Base-by-base conservation (phyloP, 345 rosid species). In the Camelina laxa region DNA sequence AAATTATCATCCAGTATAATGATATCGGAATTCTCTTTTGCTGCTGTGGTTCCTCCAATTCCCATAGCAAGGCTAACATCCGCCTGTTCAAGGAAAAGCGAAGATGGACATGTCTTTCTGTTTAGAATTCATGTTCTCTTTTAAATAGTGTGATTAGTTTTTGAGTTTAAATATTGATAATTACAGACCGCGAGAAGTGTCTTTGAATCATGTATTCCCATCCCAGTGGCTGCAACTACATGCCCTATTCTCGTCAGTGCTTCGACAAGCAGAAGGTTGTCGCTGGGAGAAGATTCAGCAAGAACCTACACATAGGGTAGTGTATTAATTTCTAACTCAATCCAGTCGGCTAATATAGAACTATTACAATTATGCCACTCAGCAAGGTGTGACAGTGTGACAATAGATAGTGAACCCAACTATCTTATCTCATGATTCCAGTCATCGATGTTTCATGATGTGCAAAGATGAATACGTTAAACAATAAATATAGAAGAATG, bases 191-290 rank as follows among this genome's bases (percentile, higher is more conserved):
- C 91, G 36, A 56, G 85, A 65, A 93, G 87, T 47, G 87, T 90
- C 66, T 89, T 85, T 72, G 92, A 86, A 77, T 91, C 98, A 82
- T 91, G 92, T 54, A 94, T 91, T 36, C 93, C 98, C 82, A 89
- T 96, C 74, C 98, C 97, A 41, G 97, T 89, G 65, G 89, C 96
- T 63, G 98, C 98, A 60, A 93, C 97, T 65, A 88, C 87, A 71
- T 88, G 82, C 47, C 96, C 97, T 47, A 65, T 77, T 67, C 76
- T 84, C 55, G 87, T 88, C 33, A 93, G 82, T 14, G 97, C 87
- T 84, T 91, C 82, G 62, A 91, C 96, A 65, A 93, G 81, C 73
- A 89, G 80, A 75, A 93, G 90, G 83, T 75, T 86, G 87, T 89
- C 93, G 44, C 31, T 82, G 13, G 97, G 88, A 73, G 91, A 77